phyloP scores from a whole-genome alignment of 176 grass and related monocot species.

The Aechmea fasciata region DNA sequence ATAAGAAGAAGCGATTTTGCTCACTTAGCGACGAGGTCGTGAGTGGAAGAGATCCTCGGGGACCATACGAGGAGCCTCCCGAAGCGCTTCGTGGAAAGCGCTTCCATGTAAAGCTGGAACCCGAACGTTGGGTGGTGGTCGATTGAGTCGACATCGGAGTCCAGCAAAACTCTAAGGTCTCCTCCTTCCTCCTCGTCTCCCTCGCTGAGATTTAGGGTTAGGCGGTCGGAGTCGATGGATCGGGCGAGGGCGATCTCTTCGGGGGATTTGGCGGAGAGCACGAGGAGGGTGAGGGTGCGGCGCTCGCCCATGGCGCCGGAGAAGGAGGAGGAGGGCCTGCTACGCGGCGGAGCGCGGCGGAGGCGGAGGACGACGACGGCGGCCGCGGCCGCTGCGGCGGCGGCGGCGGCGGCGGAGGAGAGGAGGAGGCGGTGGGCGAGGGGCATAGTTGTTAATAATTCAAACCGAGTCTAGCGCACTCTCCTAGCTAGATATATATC shows the following conservation, averaged over 20 bases:
- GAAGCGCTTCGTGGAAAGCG: conserved; percentile 43
- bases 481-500: neutral
- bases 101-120: conserved; percentile 42
- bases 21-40: conserved; percentile 65
- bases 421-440: conserved; percentile 22
- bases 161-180: conserved; percentile 18
- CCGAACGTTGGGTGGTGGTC: conserved; percentile 23
- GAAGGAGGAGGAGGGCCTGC: conserved; percentile 7
- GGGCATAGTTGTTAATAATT: conserved; percentile 9
- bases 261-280: conserved; percentile 48
- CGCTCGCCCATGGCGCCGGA: neutral
- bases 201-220: neutral
- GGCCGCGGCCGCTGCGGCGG: conserved; percentile 6
- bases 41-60: conserved; percentile 72
- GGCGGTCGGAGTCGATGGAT: conserved; percentile 19
- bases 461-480: neutral
- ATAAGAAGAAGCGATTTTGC: conserved; percentile 3
- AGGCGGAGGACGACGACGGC: conserved; percentile 28
- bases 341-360: neutral
- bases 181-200: neutral
- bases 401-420: conserved; percentile 15
- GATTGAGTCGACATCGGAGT: conserved; percentile 19
- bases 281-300: conserved; percentile 18
- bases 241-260: conserved; percentile 39
- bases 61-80: conserved; percentile 77